These are phyloP conservation scores for Malus hybrid DNA, from an alignment of 331 rosid genomes.

Conservation along the genomic window DNA sequence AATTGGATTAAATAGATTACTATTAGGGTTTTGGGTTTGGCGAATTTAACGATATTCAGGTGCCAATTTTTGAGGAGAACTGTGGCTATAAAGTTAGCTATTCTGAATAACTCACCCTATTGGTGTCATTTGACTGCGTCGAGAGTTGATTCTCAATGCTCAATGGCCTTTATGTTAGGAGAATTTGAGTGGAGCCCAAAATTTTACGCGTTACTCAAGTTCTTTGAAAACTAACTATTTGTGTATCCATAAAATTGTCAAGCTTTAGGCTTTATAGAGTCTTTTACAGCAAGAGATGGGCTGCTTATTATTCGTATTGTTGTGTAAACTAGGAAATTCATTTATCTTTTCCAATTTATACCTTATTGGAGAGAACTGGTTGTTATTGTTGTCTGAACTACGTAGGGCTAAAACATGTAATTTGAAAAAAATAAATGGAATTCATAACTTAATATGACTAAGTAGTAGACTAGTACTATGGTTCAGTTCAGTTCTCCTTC, in stretches of 20 bases:
- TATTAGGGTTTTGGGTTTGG: background rate
- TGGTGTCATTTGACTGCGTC: background rate
- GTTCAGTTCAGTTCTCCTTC: background rate
- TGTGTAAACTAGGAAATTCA: background rate
- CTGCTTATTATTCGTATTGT: background rate
- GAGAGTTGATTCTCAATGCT: background rate
- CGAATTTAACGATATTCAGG: background rate
- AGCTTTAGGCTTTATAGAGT: background rate
- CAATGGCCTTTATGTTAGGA: background rate
- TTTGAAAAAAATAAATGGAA: background rate
- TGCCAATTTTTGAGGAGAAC: background rate
- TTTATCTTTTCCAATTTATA: background rate
- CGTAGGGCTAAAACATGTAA: background rate
- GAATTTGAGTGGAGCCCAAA: background rate
- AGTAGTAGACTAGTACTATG: background rate
- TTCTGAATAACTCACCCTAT: background rate
- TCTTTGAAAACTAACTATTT: background rate
- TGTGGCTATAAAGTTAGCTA: background rate
- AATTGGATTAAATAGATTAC: background rate
- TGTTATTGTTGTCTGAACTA: background rate
- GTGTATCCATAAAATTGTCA: background rate
- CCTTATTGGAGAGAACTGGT: background rate
- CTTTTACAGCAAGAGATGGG: background rate
- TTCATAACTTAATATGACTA: background rate
- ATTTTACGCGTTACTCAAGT: background rate